phyloP scores from a whole-genome alignment of 495 filamentous ascomycete species.

The Lentithecium fluviatile region DNA sequence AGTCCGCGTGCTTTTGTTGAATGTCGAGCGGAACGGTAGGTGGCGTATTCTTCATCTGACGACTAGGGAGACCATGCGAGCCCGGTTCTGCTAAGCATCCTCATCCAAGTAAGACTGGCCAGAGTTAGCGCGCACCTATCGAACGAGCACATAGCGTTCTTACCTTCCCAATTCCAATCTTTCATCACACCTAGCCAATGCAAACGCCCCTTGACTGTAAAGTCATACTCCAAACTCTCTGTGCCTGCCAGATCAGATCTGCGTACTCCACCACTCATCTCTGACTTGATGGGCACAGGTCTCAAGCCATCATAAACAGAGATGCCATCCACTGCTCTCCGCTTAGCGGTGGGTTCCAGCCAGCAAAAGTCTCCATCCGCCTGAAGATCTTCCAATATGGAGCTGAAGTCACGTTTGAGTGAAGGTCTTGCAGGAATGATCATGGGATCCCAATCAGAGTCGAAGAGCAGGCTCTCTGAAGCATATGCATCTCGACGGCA shows the following conservation, averaged over 20 bases:
- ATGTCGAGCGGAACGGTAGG: too few species aligned
- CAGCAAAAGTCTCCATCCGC: conserved; percentile 12
- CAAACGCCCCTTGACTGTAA: conserved; percentile 64
- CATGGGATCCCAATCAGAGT: not conserved
- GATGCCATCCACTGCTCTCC: conserved; percentile 11
- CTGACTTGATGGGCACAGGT: conserved; percentile 12
- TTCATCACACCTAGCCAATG: conserved; percentile 82
- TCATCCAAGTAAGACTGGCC: not conserved
- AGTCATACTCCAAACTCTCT: conserved; percentile 58
- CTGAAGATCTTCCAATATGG: conserved; percentile 17
- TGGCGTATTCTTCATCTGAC: too few species aligned
- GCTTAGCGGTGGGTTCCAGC: conserved; percentile 11
- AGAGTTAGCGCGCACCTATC: not conserved
- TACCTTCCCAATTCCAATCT: conserved; percentile 78
- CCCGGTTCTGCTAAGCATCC: not conserved
- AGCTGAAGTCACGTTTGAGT: conserved; percentile 21
- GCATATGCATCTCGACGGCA: conserved; percentile 46
- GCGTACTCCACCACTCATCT: conserved; percentile 3
- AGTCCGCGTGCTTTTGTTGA: too few species aligned
- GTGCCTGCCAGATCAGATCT: conserved; percentile 16
- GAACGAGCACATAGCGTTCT: conserved; percentile 27
- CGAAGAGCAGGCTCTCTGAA: not conserved
- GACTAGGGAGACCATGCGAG: too few species aligned
- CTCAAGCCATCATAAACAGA: conserved; percentile 3
- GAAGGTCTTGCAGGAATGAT: not conserved